Base-by-base conservation (phyloP, 495 filamentous ascomycete genomes). In the Lentithecium fluviatile region DNA sequence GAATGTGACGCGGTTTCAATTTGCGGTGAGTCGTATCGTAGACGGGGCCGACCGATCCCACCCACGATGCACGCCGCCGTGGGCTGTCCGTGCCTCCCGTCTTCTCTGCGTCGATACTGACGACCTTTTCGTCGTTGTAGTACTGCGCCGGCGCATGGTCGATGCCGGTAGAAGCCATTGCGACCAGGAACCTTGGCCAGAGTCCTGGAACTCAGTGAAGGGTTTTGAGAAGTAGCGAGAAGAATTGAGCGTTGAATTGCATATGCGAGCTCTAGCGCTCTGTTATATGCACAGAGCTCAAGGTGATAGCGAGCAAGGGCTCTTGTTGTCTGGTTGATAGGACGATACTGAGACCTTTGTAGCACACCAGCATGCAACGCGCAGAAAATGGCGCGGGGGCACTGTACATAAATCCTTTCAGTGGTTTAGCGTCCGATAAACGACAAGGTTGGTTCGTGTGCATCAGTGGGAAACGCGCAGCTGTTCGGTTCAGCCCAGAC, bases 1-100 rank as follows among this genome's bases (percentile, higher is more conserved):
- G 85, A 53, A 88, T 82, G 69, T 89, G 86, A 46, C 86, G 77
- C 19, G 84, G 80, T 53, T 84, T 83, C 21, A 89, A 73, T 62
- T 78, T 81, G 8, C 85, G 83, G 15, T 80, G 78, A 8, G 82
- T 84, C 42, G 74, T 72, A 55, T 83, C 81, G 53, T 58, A 59
- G 17, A 57, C 54, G 10, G 45, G 49, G 29, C 70, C 69, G 11
- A 72, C 70, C 10, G 71, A 73, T 10, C 61, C 64, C 6, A 38
- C 17, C 5, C 23, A 6, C 8, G 62, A 61, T 0, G 20, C 50
- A 24, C 48, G 60, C 37, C 60, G 65, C 12, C 19, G 47, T 24
- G 51, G 54, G 23, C 34, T 52, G 24, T 53, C 49, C 25, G 38
- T 36, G 25, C 32, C 54, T 37, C 43, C 42, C 21, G 23, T n/a